A percentile compares a stretch with the other conserved stretches of the same genome.
Conservation (phyloP, 768 basidiomycete genomes). For the Roridomyces roridus region DNA sequence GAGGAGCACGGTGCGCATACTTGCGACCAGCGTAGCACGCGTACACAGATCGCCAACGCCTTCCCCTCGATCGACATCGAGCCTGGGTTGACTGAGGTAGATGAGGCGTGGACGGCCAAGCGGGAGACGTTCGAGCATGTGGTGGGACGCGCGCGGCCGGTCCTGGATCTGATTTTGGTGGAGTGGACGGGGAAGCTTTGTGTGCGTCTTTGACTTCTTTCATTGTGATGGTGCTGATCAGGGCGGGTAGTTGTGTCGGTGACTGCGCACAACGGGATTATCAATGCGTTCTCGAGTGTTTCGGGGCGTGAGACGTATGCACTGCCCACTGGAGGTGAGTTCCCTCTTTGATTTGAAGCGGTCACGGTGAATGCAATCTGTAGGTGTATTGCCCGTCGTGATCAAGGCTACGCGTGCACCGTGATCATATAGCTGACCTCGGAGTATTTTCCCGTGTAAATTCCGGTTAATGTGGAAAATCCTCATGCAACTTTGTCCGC, state of each 20-base stretch:
- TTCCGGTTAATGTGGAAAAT: no score
- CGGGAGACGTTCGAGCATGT: conserved; percentile 60
- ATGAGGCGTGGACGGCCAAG: conserved; percentile 63
- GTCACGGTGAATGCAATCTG: neutral
- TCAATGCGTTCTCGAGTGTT: conserved; percentile 57
- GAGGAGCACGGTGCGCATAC: conserved; percentile 75
- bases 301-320: conserved; percentile 50
- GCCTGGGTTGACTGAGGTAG: conserved; percentile 63
- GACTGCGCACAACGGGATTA: conserved; percentile 70
- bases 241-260: conserved; percentile 63
- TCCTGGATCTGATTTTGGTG: conserved; percentile 63
- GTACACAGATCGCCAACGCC: conserved; percentile 49
- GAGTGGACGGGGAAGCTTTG: conserved; percentile 42
- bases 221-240: neutral
- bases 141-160: conserved; percentile 51
- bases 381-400: conserved; percentile 33
- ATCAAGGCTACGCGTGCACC: conserved; percentile 24
- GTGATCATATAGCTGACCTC: no score
- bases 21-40: conserved; percentile 66
- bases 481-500: no score
- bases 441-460: no score
- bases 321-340: conserved; percentile 70
- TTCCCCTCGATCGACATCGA: conserved; percentile 66
- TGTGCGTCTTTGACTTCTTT: conserved; percentile 45
- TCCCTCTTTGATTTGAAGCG: neutral